Evolutionary conservation across 768 basidiomycete species (phyloP).

Genomic region (Leccinum obscurum): DNA sequence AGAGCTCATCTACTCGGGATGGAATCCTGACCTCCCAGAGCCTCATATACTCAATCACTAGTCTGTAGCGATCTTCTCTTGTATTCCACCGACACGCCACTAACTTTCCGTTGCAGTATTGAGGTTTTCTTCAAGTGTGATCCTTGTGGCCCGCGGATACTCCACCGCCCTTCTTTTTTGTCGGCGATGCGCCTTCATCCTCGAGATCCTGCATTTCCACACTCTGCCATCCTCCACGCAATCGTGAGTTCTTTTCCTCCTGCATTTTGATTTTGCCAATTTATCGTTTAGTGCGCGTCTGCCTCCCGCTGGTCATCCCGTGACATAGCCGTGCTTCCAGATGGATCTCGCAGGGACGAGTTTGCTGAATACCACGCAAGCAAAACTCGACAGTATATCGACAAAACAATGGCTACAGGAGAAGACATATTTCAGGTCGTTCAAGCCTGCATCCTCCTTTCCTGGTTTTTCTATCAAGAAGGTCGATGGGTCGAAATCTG

Average conservation of each 20-base stretch:
- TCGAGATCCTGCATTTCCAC: conserved; percentile 80
- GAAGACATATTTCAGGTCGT: conserved; percentile 85
- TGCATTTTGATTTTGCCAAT: conserved; percentile 13
- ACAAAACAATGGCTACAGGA: conserved; percentile 87
- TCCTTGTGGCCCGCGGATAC: conserved; percentile 80
- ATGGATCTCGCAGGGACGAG: conserved; percentile 77
- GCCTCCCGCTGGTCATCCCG: conserved; percentile 83
- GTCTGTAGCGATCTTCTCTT: conserved; percentile 44
- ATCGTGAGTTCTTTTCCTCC: conserved; percentile 53
- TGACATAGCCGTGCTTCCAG: conserved; percentile 62
- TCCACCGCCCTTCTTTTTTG: conserved; percentile 80
- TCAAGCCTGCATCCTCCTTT: conserved; percentile 83
- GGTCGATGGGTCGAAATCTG: conserved; percentile 90
- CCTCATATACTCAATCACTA: conserved; percentile 72
- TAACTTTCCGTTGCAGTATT: conserved; percentile 49
- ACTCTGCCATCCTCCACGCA: conserved; percentile 87
- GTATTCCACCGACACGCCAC: conserved; percentile 4
- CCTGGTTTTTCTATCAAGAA: conserved; percentile 91
- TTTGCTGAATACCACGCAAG: conserved; percentile 87
- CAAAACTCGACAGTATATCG: conserved; percentile 86
- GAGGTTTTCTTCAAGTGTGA: conserved; percentile 88
- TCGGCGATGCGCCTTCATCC: conserved; percentile 80
- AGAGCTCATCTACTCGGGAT: conserved; percentile 72
- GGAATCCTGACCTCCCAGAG: conserved; percentile 85
- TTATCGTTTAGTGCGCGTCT: conserved; percentile 61